Base-by-base conservation (phyloP, 345 rosid species). In the Dimocarpus longan region DNA sequence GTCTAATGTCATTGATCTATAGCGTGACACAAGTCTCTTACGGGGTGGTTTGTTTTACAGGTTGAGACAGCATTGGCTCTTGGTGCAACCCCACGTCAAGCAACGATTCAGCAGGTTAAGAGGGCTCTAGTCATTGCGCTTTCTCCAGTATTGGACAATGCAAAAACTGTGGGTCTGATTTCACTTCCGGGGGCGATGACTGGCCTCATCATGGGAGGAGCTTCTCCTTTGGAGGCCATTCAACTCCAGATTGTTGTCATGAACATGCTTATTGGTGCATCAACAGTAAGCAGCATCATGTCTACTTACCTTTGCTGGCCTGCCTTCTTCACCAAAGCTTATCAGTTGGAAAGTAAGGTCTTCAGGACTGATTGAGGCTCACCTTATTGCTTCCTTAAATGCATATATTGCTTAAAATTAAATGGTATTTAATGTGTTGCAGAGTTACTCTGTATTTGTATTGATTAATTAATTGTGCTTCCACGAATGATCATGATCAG, bases 171-270 rank as follows among this genome's bases (percentile, higher is more conserved):
- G 16, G 98, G 98, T n/a, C 88, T 95, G 59, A 93, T 93, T 26
- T 92, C 97, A 0, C 84, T 93, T 44, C 99, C 99, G 0, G 97
- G 98, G 0, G 97, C 99, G 0, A 95, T 93, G 98, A 95, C 98
- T 1, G 94, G 97, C 21, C 89, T 95, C 76, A 95, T 95, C 75
- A 93, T 95, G 99, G 99, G 98, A 8, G 99, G 99, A 64, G 94
- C 99, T 8, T 92, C 98, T 5, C 97, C 98, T 0, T 75, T 91
- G 1, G 97, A 93, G 76, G 98, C 98, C 8, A 93, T 95, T 76
- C 99, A 95, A 70, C 88, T 93, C 16, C 98, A 95, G 88, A 95
- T 95, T n/a, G 93, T 93, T 46, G 99, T 95, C 0, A 95, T 92
- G 99, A 93, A 93, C 84, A 95, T 93, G 98, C 81, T 95, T 21